phyloP scores from a whole-genome alignment of 768 basidiomycete species.

The Mrakia hoshinonis region DNA sequence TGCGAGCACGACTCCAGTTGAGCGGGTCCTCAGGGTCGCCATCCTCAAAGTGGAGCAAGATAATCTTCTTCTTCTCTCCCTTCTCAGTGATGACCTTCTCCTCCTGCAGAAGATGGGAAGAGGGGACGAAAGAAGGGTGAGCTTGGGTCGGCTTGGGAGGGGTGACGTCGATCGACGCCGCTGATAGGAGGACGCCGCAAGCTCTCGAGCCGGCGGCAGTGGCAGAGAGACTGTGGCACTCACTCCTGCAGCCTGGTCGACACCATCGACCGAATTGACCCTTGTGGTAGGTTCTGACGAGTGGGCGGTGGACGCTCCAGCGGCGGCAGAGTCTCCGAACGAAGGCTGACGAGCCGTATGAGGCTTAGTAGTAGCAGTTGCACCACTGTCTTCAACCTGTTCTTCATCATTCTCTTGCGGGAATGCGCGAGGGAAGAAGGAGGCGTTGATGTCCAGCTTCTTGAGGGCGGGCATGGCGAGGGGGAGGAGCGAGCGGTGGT shows the following conservation, averaged over 20 bases:
- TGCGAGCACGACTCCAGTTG: conserved; percentile 22
- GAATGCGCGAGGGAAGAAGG: conserved; percentile 2
- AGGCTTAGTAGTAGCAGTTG: not conserved
- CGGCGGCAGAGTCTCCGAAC: conserved; percentile 1
- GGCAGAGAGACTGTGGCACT: not conserved
- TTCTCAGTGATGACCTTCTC: not conserved
- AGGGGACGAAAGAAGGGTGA: not conserved
- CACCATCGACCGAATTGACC: not conserved
- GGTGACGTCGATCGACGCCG: not conserved
- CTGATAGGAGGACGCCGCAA: not conserved
- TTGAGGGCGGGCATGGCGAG: conserved; percentile 16
- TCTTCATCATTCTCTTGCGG: conserved; percentile 2
- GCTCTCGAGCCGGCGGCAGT: not conserved
- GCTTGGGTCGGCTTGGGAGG: not conserved
- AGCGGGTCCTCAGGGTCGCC: conserved; percentile 30
- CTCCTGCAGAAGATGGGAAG: not conserved
- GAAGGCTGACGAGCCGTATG: not conserved
- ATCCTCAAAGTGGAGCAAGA: conserved; percentile 33
- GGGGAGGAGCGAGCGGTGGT: no score
- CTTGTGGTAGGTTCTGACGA: not conserved
- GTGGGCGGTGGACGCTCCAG: not conserved
- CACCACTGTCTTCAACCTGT: conserved; percentile 4
- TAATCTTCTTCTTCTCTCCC: conserved; percentile 26
- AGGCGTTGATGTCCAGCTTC: conserved; percentile 22
- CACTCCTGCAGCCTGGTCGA: not conserved